Conservation (phyloP, 164 flowering plant genomes). For the Annona squamosa region DNA sequence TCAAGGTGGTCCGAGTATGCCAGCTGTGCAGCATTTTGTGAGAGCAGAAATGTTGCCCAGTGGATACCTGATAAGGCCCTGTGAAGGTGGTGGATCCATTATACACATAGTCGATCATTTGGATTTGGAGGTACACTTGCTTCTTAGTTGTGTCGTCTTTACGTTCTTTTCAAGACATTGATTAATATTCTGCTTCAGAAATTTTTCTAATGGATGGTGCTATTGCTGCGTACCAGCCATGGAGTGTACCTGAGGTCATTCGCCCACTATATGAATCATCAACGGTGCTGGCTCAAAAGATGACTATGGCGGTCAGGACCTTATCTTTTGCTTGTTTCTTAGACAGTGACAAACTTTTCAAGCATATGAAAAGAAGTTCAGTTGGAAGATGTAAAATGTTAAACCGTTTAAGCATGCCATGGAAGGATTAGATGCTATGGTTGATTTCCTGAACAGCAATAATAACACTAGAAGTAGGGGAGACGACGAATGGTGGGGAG, state of each 20-base stretch:
- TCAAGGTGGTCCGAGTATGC: slow-evolving; percentile 87
- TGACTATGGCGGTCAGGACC: slow-evolving; percentile 68
- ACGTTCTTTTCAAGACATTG: not conserved
- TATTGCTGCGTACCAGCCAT: slow-evolving; percentile 40
- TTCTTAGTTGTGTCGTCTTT: not conserved
- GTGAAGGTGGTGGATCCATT: slow-evolving; percentile 98
- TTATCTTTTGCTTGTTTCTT: not conserved
- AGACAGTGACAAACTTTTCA: not conserved
- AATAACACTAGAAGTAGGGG: not conserved
- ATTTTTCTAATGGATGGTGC: not conserved
- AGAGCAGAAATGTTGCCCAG: slow-evolving; percentile 96
- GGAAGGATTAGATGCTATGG: not conserved
- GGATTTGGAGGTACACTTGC: slow-evolving; percentile 67
- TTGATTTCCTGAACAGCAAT: not conserved
- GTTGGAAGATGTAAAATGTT: no score
- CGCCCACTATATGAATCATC: slow-evolving; percentile 96
- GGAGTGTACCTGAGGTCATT: slow-evolving; percentile 93
- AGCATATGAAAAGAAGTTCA: no score
- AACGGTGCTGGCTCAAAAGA: slow-evolving; percentile 79
- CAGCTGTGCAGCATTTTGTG: slow-evolving; percentile 80
- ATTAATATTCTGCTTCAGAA: not conserved
- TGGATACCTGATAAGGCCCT: slow-evolving; percentile 92
- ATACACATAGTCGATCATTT: slow-evolving; percentile 94
- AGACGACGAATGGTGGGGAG: not conserved
- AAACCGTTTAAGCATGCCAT: no score